phyloP scores from a whole-genome alignment of 2,329 filamentous ascomycete genomes.

The Scolecobasidium constrictum region DNA sequence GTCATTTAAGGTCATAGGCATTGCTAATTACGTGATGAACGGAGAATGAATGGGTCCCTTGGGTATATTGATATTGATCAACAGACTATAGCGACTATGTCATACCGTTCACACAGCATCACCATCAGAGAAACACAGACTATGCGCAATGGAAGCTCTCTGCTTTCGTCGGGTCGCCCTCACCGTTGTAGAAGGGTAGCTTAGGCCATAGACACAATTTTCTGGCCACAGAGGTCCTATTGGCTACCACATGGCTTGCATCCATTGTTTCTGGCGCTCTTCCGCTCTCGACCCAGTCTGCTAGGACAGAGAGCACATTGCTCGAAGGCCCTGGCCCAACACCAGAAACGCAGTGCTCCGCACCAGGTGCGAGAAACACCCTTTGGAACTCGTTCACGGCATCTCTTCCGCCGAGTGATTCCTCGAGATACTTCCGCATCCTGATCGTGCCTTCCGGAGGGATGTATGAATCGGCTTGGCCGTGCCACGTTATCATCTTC shows the following conservation, averaged over 20 bases:
- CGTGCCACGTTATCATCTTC: constrained; percentile 9
- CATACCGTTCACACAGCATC: too few relatives aligned
- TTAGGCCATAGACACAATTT: background rate
- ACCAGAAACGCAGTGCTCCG: constrained; percentile 6
- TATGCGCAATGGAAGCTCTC: background rate
- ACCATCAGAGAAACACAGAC: too few relatives aligned
- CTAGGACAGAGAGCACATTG: constrained; percentile 2
- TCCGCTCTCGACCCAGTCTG: constrained; percentile 9
- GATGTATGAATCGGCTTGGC: constrained; percentile 6
- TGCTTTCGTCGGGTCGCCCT: background rate
- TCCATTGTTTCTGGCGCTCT: constrained; percentile 3
- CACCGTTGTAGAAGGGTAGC: background rate
- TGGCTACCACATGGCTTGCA: background rate
- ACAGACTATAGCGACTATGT: too few relatives aligned
- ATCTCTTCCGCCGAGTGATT: constrained; percentile 4
- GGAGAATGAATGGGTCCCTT: too few relatives aligned
- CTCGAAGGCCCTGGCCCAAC: constrained; percentile 1
- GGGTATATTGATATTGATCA: too few relatives aligned
- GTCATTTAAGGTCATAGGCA: too few relatives aligned
- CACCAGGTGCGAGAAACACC: constrained; percentile 8
- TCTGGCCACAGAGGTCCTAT: background rate
- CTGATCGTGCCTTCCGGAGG: background rate
- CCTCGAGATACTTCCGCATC: constrained; percentile 2
- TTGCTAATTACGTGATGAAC: too few relatives aligned
- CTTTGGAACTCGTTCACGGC: background rate